A percentile compares a stretch with the other conserved stretches of the same genome.
These are phyloP conservation scores for Wickerhamiella brachini DNA, from an alignment of 805 yeast species.

Conservation along the genomic window DNA sequence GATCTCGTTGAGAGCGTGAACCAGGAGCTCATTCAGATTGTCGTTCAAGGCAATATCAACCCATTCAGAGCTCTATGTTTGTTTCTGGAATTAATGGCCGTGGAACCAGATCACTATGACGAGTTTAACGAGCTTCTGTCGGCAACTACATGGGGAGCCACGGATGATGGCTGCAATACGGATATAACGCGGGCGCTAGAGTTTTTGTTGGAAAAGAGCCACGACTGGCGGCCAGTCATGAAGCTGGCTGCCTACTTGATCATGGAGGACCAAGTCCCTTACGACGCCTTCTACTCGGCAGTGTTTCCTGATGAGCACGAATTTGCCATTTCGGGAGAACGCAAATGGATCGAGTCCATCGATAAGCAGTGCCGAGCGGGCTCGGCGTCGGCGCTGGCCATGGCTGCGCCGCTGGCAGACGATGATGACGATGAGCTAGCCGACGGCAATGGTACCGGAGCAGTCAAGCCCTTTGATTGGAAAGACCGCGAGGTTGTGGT, in stretches of 20 bases:
- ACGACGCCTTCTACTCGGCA: not conserved
- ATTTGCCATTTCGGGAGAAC: not conserved
- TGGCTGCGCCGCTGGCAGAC: conserved; percentile 70
- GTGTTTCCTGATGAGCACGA: not conserved
- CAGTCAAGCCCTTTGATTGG: not conserved
- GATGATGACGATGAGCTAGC: conserved; percentile 24
- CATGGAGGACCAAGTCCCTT: not conserved
- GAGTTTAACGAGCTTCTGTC: not conserved
- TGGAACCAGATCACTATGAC: not conserved
- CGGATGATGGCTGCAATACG: not conserved
- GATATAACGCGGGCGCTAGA: not conserved
- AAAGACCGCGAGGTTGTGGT: not conserved
- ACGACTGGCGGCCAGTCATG: not conserved
- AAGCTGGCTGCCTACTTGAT: not conserved
- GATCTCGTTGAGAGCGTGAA: not conserved
- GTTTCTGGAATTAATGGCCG: not conserved
- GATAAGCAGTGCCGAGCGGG: too few species aligned
- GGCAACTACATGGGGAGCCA: not conserved
- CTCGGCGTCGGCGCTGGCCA: conserved; percentile 55
- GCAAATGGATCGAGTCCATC: not conserved
- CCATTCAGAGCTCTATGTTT: not conserved
- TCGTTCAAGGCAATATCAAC: not conserved
- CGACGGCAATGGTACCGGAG: not conserved
- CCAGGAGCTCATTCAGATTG: not conserved
- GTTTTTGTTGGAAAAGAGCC: not conserved